Conservation (phyloP, 2,329 filamentous ascomycete species). For the Incumbomyces delicatus region DNA sequence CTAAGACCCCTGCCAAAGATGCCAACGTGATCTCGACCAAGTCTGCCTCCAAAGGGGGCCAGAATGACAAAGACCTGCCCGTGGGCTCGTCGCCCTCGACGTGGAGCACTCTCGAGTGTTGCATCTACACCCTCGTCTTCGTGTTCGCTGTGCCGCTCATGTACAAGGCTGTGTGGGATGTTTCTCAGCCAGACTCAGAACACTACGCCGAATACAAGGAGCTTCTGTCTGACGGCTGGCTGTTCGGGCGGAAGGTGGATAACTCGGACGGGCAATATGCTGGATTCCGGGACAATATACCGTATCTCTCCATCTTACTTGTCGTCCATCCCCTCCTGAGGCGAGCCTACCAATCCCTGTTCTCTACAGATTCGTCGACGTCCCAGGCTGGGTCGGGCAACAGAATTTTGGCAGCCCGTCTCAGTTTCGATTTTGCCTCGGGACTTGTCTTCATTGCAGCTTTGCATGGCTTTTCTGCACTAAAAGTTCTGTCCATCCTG, state of each 20-base stretch:
- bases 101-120: conserved; percentile 85
- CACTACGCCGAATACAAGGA: conserved; percentile 65
- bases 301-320: conserved; percentile 65
- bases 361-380: conserved; percentile 25
- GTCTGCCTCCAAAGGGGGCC: conserved; percentile 13
- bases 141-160: conserved; percentile 63
- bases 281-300: conserved; percentile 76
- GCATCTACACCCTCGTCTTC: conserved; percentile 66
- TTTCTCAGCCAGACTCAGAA: conserved; percentile 72
- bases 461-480: conserved; percentile 73
- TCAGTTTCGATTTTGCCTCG: conserved; percentile 74
- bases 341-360: conserved; percentile 54
- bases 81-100: conserved; percentile 49
- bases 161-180: conserved; percentile 81
- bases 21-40: conserved; percentile 41
- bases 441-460: conserved; percentile 66
- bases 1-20: conserved; percentile 56
- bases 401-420: conserved; percentile 54
- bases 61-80: conserved; percentile 28
- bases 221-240: conserved; percentile 73
- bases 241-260: conserved; percentile 85
- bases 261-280: conserved; percentile 81
- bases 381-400: conserved; percentile 16
- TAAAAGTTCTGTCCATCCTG: conserved; percentile 74
- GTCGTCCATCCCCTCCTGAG: conserved; percentile 71